These are phyloP conservation scores for Asclepias syriaca DNA, from an alignment of 257 asterid genomes.

Conservation along the genomic window DNA sequence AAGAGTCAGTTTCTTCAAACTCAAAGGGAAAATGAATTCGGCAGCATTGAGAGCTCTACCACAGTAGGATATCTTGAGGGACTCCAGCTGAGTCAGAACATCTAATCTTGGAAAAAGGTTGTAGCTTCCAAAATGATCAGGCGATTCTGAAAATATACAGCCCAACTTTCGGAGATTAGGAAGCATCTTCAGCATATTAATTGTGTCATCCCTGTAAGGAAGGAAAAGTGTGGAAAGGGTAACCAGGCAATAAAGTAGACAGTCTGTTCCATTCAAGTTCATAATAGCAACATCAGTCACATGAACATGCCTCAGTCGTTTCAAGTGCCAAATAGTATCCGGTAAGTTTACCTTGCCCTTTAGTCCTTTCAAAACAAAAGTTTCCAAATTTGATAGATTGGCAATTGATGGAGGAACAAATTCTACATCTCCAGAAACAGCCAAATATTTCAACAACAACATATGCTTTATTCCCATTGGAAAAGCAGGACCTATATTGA, in stretches of 20 bases:
- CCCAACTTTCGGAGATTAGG: neutral
- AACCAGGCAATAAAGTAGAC: neutral
- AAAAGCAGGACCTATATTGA: slow-evolving; percentile 1
- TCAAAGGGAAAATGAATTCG: neutral
- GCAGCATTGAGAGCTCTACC: neutral
- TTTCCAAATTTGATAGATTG: neutral
- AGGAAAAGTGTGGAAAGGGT: neutral
- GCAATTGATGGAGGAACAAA: neutral
- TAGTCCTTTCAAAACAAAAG: neutral
- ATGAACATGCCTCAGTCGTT: neutral
- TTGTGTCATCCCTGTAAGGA: neutral
- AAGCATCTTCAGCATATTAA: neutral
- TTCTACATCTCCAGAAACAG: slow-evolving; percentile 1
- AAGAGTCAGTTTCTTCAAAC: neutral
- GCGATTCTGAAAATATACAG: neutral
- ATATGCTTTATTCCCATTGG: neutral
- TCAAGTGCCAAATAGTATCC: neutral
- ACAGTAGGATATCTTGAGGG: neutral
- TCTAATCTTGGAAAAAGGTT: neutral
- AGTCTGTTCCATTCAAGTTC: neutral
- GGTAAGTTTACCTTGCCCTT: neutral
- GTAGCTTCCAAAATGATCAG: neutral
- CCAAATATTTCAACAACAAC: neutral
- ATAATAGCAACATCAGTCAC: neutral
- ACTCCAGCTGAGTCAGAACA: neutral